Evolutionary conservation across 169 alveolate species (phyloP).

Genomic region (Babesia microti): DNA sequence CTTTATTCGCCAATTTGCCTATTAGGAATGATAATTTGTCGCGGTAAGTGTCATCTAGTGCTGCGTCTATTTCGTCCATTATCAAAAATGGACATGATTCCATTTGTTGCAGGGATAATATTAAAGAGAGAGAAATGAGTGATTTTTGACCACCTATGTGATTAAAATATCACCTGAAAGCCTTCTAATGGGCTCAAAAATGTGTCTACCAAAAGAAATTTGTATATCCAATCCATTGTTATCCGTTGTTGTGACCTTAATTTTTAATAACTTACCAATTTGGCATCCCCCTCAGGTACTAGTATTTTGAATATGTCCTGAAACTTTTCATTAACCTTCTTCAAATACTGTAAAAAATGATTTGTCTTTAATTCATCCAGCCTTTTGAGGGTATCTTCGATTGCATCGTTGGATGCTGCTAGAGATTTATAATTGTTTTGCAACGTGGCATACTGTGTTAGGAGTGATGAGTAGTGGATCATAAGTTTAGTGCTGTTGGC

Average conservation of each 20-base stretch:
- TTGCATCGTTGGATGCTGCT: slow-evolving; percentile 18
- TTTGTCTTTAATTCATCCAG: slow-evolving; percentile 19
- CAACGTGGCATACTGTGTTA: slow-evolving; percentile 12
- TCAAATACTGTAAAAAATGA: slow-evolving; percentile 30
- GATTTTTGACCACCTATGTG: slow-evolving; percentile 58
- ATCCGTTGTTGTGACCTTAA: slow-evolving; percentile 18
- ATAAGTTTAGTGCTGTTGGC: neutral
- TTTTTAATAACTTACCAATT: slow-evolving; percentile 10
- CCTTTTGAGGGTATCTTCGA: slow-evolving; percentile 19
- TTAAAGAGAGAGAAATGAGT: slow-evolving; percentile 52
- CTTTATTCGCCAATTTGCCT: slow-evolving; percentile 12
- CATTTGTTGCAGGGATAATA: slow-evolving; percentile 47
- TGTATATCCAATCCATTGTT: slow-evolving; percentile 34
- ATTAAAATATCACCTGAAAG: slow-evolving; percentile 14
- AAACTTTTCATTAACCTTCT: slow-evolving; percentile 37
- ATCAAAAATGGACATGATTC: slow-evolving; percentile 56
- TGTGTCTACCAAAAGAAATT: slow-evolving; percentile 16
- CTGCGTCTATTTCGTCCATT: slow-evolving; percentile 60
- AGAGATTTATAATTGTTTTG: slow-evolving; percentile 10
- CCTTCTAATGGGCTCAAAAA: slow-evolving; percentile 16
- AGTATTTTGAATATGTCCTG: slow-evolving; percentile 40
- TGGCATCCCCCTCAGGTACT: slow-evolving; percentile 55
- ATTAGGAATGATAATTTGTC: slow-evolving; percentile 15
- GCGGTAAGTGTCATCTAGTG: slow-evolving; percentile 55
- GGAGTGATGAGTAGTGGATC: slow-evolving; percentile 1